A percentile compares a stretch with the other conserved stretches of the same genome.
Conservation (phyloP, 1,284 basidiomycete genomes). For the Bjerkandera adusta region DNA sequence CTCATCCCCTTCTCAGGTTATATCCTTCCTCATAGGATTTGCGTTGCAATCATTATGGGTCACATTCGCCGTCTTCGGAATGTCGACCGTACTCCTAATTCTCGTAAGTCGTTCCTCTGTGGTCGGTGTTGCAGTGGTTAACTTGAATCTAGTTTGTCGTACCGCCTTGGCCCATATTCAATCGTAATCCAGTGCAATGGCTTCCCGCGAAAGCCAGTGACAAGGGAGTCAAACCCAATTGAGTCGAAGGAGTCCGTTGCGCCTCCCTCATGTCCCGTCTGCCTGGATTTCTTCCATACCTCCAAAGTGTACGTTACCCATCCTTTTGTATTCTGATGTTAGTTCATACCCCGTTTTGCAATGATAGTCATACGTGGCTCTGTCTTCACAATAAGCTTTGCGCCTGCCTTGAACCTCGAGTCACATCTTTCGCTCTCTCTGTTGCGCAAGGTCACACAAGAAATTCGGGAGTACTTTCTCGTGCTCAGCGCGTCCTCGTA, state of each 20-base stretch:
- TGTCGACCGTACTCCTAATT: conserved; percentile 42
- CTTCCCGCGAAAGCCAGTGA: conserved; percentile 37
- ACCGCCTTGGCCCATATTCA: conserved; percentile 71
- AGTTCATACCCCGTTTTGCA: not conserved
- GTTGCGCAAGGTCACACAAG: too few relatives aligned
- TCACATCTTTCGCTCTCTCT: too few relatives aligned
- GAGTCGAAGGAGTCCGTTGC: conserved; percentile 3
- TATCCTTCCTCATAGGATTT: conserved; percentile 65
- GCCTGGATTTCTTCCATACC: not conserved
- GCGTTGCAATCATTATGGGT: conserved; percentile 55
- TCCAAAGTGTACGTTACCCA: not conserved
- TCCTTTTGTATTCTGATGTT: not conserved
- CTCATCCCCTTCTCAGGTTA: conserved; percentile 37
- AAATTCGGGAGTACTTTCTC: too few relatives aligned
- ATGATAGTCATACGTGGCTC: not conserved
- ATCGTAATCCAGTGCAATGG: conserved; percentile 65
- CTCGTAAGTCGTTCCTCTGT: conserved; percentile 43
- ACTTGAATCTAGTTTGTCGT: conserved; percentile 46
- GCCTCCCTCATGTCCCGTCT: not conserved
- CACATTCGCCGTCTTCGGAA: conserved; percentile 54
- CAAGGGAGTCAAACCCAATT: conserved; percentile 23
- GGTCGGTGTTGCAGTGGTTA: not conserved
- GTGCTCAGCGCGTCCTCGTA: too few relatives aligned
- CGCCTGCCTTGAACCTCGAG: too few relatives aligned
- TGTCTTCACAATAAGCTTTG: not conserved